A percentile compares a stretch with the other conserved stretches of the same genome.
Conservation (phyloP, 2,329 filamentous ascomycete genomes). For the Mycosphaerelloides madeirae region DNA sequence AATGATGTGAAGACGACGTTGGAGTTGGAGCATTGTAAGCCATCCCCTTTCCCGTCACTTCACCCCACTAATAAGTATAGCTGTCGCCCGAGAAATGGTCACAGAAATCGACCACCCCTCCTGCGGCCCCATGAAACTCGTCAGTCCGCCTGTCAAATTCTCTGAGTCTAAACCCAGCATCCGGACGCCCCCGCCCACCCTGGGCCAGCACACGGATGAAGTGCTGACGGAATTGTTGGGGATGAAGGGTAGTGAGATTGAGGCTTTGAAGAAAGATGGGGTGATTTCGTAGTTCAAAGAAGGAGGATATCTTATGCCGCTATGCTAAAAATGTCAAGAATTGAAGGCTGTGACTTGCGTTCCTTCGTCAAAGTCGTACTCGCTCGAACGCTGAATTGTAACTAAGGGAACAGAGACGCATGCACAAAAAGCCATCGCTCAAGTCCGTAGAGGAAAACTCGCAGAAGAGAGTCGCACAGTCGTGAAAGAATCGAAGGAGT, state of each 20-base stretch:
- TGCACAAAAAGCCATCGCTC: too few relatives aligned
- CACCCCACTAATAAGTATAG: constrained; percentile 32
- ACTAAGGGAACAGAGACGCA: too few relatives aligned
- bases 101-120: constrained; percentile 75
- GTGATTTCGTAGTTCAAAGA: constrained; percentile 46
- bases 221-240: constrained; percentile 63
- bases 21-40: constrained; percentile 73
- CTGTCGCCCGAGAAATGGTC: constrained; percentile 78
- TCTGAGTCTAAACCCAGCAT: constrained; percentile 75
- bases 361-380: too few relatives aligned
- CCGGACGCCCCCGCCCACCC: constrained; percentile 70
- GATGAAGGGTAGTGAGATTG: constrained; percentile 56
- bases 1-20: constrained; percentile 87
- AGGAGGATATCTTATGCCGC: too few relatives aligned
- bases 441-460: too few relatives aligned
- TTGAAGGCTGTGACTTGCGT: too few relatives aligned
- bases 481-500: not conserved
- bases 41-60: not conserved
- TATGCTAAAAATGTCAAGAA: too few relatives aligned
- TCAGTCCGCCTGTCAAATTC: constrained; percentile 94
- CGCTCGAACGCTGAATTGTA: too few relatives aligned
- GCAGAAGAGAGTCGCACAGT: not conserved
- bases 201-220: constrained; percentile 84
- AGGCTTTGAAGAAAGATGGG: constrained; percentile 59
- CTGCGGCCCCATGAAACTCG: constrained; percentile 81